Base-by-base conservation (phyloP, 164 flowering plant genomes). In the Nelumbo lutea region DNA sequence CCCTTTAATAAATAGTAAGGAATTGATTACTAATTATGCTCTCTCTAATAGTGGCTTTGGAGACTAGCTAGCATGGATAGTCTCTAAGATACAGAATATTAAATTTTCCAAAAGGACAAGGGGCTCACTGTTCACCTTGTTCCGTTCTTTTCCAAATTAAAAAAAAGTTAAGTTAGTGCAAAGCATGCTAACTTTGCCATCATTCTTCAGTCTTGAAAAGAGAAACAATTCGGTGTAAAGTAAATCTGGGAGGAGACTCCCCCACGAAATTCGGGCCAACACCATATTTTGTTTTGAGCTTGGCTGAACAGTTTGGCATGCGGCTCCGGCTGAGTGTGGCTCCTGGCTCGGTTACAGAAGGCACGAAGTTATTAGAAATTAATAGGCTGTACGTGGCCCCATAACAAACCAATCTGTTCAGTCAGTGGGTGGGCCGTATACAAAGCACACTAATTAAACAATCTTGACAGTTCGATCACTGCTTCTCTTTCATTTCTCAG, bases 181-280 rank as follows among this genome's bases (percentile, higher is more conserved):
- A 78, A 77, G 87, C 82, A 79, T 81, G 87, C 82, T 77, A 71
- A 14, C 78, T 77, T 76, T 77, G 79, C 71, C 67, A 81, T 83
- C 77, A 82, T 84, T 75, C 74, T 69, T 64, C 42, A 65, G 71
- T 55, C 71, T 66, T 57, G 38, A 51, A 71, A 73, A 70, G 64
- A 60, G n/a, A 15, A 65, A 74, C 69, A 72, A 62, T 76, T 79
- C 77, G 78, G 81, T 72, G 79, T 70, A 74, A 75, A 79, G 74
- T 44, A 67, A 59, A 64, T 15, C 40, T 46, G 42, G 15, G 41
- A 9, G 45, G 0, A 7, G 43, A 10, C 8, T 14, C 5, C 40
- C 38, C 72, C 76, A 46, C 42, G 65, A 72, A 45, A 60, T 59
- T 63, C 70, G 78, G 51, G 61, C 64, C 27, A 27, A 27, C 27